Conservation (phyloP, 306 rosid genomes). For the Herpetospermum pedunculosum region DNA sequence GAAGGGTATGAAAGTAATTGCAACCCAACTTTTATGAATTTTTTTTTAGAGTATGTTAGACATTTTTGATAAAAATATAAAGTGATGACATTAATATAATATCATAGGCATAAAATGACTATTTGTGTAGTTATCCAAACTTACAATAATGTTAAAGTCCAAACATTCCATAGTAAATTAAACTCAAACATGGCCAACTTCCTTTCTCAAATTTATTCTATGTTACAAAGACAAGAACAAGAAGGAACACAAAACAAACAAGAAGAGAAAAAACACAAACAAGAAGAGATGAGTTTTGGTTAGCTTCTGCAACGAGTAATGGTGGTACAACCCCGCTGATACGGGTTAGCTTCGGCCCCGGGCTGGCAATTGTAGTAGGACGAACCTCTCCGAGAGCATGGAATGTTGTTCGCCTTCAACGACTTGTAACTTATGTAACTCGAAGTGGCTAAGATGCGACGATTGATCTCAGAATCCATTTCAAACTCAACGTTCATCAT, state of each 20-base stretch:
- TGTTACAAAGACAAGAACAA: background rate
- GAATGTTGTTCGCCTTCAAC: slow-evolving; percentile 60
- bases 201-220: slow-evolving; percentile 7
- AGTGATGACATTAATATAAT: too few relatives aligned
- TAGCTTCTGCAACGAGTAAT: slow-evolving; percentile 68
- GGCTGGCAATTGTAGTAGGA: slow-evolving; percentile 70
- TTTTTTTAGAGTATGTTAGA: too few relatives aligned
- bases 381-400: slow-evolving; percentile 72
- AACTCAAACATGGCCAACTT: background rate
- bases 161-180: background rate
- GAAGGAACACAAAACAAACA: background rate
- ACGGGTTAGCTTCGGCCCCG: slow-evolving; percentile 66
- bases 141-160: background rate
- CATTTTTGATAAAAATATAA: too few relatives aligned
- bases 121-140: too few relatives aligned
- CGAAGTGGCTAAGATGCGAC: slow-evolving; percentile 66
- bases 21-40: too few relatives aligned
- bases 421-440: slow-evolving; percentile 66
- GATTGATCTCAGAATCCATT: slow-evolving; percentile 36
- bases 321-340: slow-evolving; percentile 56
- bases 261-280: background rate
- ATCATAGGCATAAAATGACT: too few relatives aligned
- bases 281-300: background rate
- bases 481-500: slow-evolving; percentile 30
- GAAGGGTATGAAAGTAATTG: too few relatives aligned